These are phyloP conservation scores for Zygoascus hellenicus DNA, from an alignment of 1,139 yeast species.

Conservation along the genomic window DNA sequence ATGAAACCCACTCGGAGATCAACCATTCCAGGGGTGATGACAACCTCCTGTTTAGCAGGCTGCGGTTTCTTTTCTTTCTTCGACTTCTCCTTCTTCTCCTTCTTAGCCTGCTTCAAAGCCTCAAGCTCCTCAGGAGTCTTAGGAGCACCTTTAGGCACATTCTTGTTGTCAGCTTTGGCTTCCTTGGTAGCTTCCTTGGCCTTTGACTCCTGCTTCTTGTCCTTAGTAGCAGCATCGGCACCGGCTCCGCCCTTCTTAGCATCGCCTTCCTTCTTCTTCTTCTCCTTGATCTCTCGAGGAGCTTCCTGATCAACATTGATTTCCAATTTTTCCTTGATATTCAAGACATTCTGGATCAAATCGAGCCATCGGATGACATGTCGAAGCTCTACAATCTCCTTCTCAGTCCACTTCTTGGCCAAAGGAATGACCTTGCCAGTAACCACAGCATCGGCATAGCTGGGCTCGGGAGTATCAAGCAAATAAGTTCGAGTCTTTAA, in stretches of 20 bases:
- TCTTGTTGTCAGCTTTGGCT: constrained; percentile 15
- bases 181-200: constrained; percentile 9
- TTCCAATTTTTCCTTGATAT: constrained; percentile 51
- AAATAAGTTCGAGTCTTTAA: constrained; percentile 67
- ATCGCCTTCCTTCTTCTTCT: constrained; percentile 32
- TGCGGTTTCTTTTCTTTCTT: constrained; percentile 41
- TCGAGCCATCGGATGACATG: constrained; percentile 92
- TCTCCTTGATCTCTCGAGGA: constrained; percentile 62
- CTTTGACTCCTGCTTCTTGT: constrained; percentile 25
- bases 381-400: constrained; percentile 54
- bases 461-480: constrained; percentile 54
- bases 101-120: constrained; percentile 33
- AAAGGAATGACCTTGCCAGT: constrained; percentile 60
- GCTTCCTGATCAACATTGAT: constrained; percentile 57
- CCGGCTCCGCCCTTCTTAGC: constrained; percentile 50
- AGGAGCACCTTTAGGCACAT: constrained; percentile 18
- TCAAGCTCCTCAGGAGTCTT: constrained; percentile 26
- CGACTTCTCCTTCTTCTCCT: constrained; percentile 65
- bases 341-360: constrained; percentile 59
- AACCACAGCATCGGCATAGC: constrained; percentile 61
- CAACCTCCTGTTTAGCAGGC: constrained; percentile 49
- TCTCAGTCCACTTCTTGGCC: constrained; percentile 52
- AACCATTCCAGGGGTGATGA: constrained; percentile 75
- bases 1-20: constrained; percentile 96
- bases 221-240: constrained; percentile 59